Evolutionary conservation across 2,329 filamentous ascomycete genomes (phyloP), one percentile per base, ranked within the genome.

Genomic region (Fusarium newnesense): DNA sequence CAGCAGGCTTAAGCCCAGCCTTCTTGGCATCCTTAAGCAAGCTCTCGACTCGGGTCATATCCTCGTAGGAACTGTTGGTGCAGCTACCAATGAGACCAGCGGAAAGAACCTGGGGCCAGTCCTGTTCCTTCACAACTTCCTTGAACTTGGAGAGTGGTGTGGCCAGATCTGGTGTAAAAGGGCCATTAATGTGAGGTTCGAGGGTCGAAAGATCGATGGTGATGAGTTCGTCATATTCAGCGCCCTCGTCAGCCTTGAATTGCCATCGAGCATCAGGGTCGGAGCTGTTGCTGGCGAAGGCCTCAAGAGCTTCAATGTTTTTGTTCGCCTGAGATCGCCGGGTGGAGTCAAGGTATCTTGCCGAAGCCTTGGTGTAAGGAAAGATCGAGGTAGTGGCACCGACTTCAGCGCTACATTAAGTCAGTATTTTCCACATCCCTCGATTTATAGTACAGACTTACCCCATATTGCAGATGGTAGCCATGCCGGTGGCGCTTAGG

Each of bases 71-170:
- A 39, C 88, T 91, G 91, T 99, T 99, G 79, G 96, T 99, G 93
- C 96, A 99, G 79, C 95, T 98, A 77, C 96, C 96, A 80, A 99
- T 98, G 66, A 99, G 88, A 81, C 96, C 96, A 76, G 97, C 96
- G 88, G 97, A 98, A 80, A 99, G 89, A 82, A 97, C 95, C 84
- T 96, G 92, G 26, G 96, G 96, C 96, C 96, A 99, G 84, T 92
- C 91, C 87, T 99, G 97, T 80, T 92, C 91, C 88, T 97, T 95
- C 80, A 96, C 96, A 76, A 94, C 94, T 81, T 97, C 92, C 85
- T 93, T 94, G 87, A 98, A 97, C 88, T 98, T 96, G 86, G 94
- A 97, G 83, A 99, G 97, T 58, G 96, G 96, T 12, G 96, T 98
- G 63, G 95, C 95, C 85, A 99, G 89, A 90, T 99, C 96, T 70